Evolutionary conservation across 768 basidiomycete genomes (phyloP).

Genomic region (Mycena leptocephala): DNA sequence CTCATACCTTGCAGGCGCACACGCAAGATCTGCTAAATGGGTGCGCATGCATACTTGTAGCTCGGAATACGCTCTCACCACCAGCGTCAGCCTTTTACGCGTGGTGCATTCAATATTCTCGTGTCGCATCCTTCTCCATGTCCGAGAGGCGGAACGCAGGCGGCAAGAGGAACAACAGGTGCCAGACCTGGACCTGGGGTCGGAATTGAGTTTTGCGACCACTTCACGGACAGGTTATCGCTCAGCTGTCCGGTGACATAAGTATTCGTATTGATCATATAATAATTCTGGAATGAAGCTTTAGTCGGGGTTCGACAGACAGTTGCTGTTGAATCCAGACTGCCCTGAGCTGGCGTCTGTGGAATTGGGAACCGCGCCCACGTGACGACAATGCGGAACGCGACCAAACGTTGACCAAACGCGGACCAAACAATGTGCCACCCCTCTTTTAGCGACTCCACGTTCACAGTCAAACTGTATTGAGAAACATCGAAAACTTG

Average conservation of each 20-base stretch:
- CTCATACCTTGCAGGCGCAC: not conserved
- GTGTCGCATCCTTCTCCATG: conserved; percentile 14
- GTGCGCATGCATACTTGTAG: not conserved
- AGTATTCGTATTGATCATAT: too few relatives aligned
- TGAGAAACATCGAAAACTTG: too few relatives aligned
- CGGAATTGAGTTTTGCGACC: not conserved
- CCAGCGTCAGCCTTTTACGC: not conserved
- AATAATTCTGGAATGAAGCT: too few relatives aligned
- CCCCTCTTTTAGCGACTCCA: not conserved
- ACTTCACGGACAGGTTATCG: too few relatives aligned
- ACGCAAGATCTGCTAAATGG: conserved; percentile 11
- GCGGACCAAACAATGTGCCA: not conserved
- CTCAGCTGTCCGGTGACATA: too few relatives aligned
- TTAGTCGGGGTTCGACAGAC: too few relatives aligned
- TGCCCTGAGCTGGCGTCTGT: too few relatives aligned
- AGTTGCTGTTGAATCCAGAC: too few relatives aligned
- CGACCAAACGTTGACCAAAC: not conserved
- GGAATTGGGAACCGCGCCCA: not conserved
- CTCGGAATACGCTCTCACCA: not conserved
- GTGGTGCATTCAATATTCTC: conserved; percentile 4
- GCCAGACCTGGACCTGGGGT: not conserved
- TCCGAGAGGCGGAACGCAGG: conserved; percentile 15
- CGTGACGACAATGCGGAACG: not conserved
- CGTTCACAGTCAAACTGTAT: not conserved
- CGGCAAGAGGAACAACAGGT: not conserved